These are phyloP conservation scores for Pterothamnion heteromorphum DNA, from an alignment of 31 red algal genomes.

Conservation along the genomic window DNA sequence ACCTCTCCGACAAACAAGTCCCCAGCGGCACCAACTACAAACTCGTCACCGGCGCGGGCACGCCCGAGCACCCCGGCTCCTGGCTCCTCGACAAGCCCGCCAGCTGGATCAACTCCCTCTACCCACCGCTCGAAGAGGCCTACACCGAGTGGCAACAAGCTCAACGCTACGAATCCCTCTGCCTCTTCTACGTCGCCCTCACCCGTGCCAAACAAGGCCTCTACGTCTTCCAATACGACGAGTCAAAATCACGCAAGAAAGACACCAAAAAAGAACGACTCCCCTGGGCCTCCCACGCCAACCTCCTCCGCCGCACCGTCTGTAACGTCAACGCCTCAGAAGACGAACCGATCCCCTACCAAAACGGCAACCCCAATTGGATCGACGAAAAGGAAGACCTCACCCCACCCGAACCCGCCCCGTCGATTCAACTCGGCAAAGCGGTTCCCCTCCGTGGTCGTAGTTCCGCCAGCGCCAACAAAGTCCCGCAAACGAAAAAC, in stretches of 20 bases:
- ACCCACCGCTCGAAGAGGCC: not conserved
- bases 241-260: not conserved
- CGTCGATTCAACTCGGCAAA: not conserved
- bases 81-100: not conserved
- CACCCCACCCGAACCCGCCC: not conserved
- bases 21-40: not conserved
- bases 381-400: not conserved
- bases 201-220: constrained; percentile 2
- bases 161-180: not conserved
- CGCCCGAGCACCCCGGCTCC: too few species aligned
- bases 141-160: not conserved
- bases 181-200: not conserved
- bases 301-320: not conserved
- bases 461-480: not conserved
- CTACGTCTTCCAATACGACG: not conserved
- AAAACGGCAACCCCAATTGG: not conserved
- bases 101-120: not conserved
- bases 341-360: not conserved
- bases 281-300: not conserved
- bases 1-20: not conserved
- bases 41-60: not conserved
- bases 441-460: not conserved
- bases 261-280: too few species aligned
- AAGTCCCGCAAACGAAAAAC: not conserved
- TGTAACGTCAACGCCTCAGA: too few species aligned